Percentiles rank a stretch among this genome's conserved stretches.
phyloP scores from a whole-genome alignment of 2,329 filamentous ascomycete species.

The Alternaria ventricosa region DNA sequence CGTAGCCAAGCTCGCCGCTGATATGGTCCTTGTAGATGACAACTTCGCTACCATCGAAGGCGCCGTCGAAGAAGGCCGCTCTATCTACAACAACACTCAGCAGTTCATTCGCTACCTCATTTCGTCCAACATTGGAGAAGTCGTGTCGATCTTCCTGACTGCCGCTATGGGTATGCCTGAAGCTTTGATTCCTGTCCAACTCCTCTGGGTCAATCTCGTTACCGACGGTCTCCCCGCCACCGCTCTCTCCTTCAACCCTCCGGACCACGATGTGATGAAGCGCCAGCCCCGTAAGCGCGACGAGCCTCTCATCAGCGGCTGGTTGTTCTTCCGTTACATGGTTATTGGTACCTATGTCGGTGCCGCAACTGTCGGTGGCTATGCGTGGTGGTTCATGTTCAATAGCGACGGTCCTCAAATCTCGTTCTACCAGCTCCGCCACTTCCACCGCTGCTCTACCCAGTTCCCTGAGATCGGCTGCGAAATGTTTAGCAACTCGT shows the following conservation, averaged over 20 bases:
- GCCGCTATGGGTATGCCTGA: conserved; percentile 97
- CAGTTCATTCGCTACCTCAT: conserved; percentile 99
- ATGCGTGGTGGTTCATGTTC: conserved; percentile 99
- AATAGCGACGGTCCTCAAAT: conserved; percentile 90
- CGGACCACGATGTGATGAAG: conserved; percentile 98
- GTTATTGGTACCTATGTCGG: conserved; percentile 96
- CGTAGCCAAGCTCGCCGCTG: conserved; percentile 92
- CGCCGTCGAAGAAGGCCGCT: conserved; percentile 94
- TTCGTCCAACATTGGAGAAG: conserved; percentile 98
- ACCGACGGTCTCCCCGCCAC: conserved; percentile 97
- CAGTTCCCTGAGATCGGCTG: conserved; percentile 91
- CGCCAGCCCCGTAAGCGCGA: conserved; percentile 89
- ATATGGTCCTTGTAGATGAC: conserved; percentile 98
- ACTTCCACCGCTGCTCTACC: conserved; percentile 91
- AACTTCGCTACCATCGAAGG: conserved; percentile 98
- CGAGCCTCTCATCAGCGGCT: conserved; percentile 89
- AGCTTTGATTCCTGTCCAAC: conserved; percentile 93
- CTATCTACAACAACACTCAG: conserved; percentile 99
- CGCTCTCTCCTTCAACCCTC: conserved; percentile 94
- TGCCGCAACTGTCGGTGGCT: conserved; percentile 91
- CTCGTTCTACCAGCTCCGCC: conserved; percentile 82
- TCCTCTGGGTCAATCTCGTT: conserved; percentile 98
- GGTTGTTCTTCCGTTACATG: conserved; percentile 98
- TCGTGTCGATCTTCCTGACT: conserved; percentile 98
- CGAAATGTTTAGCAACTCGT: conserved; percentile 85